phyloP scores from a whole-genome alignment of 2,329 filamentous ascomycete genomes.

The Epichloe aotearoae region DNA sequence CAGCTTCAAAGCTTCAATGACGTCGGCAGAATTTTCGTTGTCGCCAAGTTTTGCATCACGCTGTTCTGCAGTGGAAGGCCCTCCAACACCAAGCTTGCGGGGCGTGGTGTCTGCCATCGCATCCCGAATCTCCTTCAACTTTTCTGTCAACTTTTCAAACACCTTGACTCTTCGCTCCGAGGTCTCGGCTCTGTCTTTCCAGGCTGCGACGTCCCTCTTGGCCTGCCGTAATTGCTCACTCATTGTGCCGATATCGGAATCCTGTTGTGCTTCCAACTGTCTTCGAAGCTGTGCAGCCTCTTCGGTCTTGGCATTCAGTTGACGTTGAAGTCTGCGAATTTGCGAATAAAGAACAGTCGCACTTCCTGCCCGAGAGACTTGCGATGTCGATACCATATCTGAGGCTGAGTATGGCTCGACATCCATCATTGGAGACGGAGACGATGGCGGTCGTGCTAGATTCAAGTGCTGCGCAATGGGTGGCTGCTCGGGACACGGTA shows the following conservation, averaged over 20 bases:
- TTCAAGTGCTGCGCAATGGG: slow-evolving; percentile 26
- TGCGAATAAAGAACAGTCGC: slow-evolving; percentile 31
- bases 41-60: neutral
- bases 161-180: slow-evolving; percentile 38
- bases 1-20: neutral
- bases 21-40: neutral
- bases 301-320: slow-evolving; percentile 31
- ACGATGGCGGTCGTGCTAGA: slow-evolving; percentile 20
- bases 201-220: slow-evolving; percentile 23
- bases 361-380: slow-evolving; percentile 11
- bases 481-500: slow-evolving; percentile 22
- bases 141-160: slow-evolving; percentile 29
- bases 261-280: slow-evolving; percentile 30
- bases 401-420: neutral
- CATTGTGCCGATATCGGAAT: slow-evolving; percentile 30
- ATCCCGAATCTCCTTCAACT: slow-evolving; percentile 20
- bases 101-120: neutral
- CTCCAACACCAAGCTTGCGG: neutral
- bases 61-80: neutral
- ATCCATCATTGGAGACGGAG: slow-evolving; percentile 10
- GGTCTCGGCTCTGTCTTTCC: slow-evolving; percentile 42
- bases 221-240: slow-evolving; percentile 33
- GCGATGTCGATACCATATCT: neutral
- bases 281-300: slow-evolving; percentile 31
- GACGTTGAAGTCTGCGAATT: slow-evolving; percentile 34